Evolutionary conservation across 2,329 filamentous ascomycete species (phyloP), one percentile per base, ranked within the genome.

Genomic region (Penicillium crustosum): DNA sequence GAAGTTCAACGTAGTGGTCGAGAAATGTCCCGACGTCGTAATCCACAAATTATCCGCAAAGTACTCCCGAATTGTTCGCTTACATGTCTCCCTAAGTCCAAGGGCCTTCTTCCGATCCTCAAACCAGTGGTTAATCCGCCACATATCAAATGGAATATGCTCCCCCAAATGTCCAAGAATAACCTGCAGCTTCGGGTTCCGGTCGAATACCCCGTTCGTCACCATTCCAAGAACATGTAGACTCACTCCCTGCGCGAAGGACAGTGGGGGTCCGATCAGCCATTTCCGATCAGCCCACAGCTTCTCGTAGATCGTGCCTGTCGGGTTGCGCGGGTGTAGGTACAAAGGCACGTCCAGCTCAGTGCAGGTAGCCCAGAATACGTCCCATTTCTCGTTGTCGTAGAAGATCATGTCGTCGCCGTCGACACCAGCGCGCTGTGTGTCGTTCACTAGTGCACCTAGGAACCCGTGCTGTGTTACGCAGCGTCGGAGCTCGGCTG

Each of bases 291-390:
- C 77, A 1, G 80, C 81, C 78, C 81, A 87, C 7, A 86, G 78
- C 66, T 83, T 83, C 5, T 86, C 82, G 63, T 82, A 76, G 54
- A 85, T 78, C 19, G 76, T 78, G 7, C 83, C 84, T 0, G 82
- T 83, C 1, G 86, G 83, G 61, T 82, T 81, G 48, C 82, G 77
- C 0, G 85, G 86, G 69, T 89, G 86, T 1, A 89, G 76, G 65
- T 88, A 89, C 49, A 89, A 78, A 0, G 86, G 85, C 0, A 87
- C 85, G 56, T 87, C 83, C 0, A 89, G 80, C 43, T 86, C 82
- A 1, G 77, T 78, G 9, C 81, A 78, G 0, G 80, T 81, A 13
- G 77, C 67, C 86, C 86, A 88, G 77, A 89, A 88, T 23, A 80
- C 70, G 33, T 75, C 73, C 78, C 82, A 89, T 59, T 83, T 79